Evolutionary conservation across 2,329 filamentous ascomycete species (phyloP).

Genomic region (Conoideocrella luteorostrata): DNA sequence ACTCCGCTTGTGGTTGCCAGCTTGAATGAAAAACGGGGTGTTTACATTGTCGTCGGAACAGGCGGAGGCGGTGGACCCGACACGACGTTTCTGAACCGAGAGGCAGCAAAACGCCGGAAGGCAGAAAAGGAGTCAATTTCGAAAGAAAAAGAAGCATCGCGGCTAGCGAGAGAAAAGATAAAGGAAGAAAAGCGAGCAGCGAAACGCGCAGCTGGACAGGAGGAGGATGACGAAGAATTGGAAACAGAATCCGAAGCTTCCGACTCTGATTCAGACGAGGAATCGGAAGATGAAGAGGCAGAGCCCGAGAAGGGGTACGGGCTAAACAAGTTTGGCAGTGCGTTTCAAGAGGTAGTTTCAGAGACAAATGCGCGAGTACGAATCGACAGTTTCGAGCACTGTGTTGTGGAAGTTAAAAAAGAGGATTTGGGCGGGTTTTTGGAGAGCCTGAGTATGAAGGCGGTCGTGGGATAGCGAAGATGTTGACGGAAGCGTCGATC

Average conservation of each 20-base stretch:
- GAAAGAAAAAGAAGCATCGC: constrained; percentile 54
- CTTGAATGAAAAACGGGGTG: constrained; percentile 76
- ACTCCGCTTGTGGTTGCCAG: constrained; percentile 87
- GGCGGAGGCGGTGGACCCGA: constrained; percentile 78
- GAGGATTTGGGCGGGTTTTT: constrained; percentile 88
- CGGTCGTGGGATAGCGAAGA: constrained; percentile 56
- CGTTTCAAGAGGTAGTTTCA: constrained; percentile 89
- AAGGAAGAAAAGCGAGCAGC: constrained; percentile 56
- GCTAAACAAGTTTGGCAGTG: constrained; percentile 84
- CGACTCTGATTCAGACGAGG: constrained; percentile 38
- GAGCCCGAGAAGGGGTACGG: constrained; percentile 60
- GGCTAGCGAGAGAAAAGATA: constrained; percentile 49
- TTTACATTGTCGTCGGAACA: constrained; percentile 90
- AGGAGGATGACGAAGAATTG: constrained; percentile 41
- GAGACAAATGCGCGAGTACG: constrained; percentile 85
- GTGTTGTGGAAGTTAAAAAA: constrained; percentile 95
- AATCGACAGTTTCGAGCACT: constrained; percentile 96
- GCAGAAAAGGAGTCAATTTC: constrained; percentile 58
- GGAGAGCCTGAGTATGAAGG: constrained; percentile 86
- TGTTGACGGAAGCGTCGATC: too few relatives aligned
- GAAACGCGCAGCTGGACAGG: constrained; percentile 37
- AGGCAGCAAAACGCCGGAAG: constrained; percentile 56
- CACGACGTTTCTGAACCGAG: constrained; percentile 60
- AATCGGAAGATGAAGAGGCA: constrained; percentile 47
- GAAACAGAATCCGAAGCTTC: constrained; percentile 39